phyloP scores from a whole-genome alignment of 2,329 filamentous ascomycete genomes.

The Epichloe typhina region DNA sequence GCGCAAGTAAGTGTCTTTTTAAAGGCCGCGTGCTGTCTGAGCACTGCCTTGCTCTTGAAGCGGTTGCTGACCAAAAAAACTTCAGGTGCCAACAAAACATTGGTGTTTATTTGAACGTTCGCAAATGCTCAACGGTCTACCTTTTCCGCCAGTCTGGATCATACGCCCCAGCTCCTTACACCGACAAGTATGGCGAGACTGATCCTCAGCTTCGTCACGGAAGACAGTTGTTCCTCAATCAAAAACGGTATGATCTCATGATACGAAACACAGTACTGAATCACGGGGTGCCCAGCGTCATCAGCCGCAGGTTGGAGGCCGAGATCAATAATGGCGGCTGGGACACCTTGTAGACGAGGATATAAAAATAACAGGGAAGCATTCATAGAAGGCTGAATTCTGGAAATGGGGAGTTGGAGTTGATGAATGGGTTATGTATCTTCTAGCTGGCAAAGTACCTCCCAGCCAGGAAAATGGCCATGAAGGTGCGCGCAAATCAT shows the following conservation, averaged over 20 bases:
- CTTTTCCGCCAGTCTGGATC: constrained; percentile 71
- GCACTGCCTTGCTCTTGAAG: not conserved
- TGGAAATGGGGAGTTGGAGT: constrained; percentile 1
- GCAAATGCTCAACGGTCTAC: constrained; percentile 87
- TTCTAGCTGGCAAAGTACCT: not conserved
- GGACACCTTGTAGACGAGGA: constrained; percentile 51
- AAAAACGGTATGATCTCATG: constrained; percentile 83
- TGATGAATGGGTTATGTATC: not conserved
- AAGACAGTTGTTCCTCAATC: constrained; percentile 82
- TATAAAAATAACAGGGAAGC: not conserved
- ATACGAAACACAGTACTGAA: constrained; percentile 75
- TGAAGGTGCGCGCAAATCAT: not conserved
- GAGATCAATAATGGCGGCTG: constrained; percentile 96
- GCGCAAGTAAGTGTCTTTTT: constrained; percentile 49
- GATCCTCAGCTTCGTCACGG: constrained; percentile 82
- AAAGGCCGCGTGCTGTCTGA: too few species aligned
- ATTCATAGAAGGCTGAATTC: constrained; percentile 3
- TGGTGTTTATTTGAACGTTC: constrained; percentile 91
- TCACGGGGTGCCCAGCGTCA: constrained; percentile 77
- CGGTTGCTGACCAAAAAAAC: not conserved
- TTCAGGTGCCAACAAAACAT: constrained; percentile 73
- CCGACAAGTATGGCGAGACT: constrained; percentile 90
- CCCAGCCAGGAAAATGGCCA: not conserved
- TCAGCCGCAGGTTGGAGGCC: constrained; percentile 79
- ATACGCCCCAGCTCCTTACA: constrained; percentile 79